phyloP scores from a whole-genome alignment of 306 rosid genomes.

The Glycine soja region DNA sequence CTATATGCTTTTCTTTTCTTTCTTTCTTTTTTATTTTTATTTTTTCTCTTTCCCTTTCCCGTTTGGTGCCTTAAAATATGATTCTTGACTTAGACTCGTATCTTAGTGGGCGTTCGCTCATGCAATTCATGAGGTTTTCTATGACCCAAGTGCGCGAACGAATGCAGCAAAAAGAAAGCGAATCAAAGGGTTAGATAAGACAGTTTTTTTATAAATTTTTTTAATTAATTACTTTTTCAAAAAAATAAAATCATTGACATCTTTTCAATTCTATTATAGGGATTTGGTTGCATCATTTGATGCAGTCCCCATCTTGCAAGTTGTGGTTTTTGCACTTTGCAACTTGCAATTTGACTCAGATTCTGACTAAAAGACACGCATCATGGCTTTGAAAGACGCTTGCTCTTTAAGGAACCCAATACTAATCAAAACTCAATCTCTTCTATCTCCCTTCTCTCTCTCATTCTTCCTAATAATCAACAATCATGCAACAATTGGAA shows the following conservation, averaged over 20 bases:
- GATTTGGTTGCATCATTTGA: constrained; percentile 51
- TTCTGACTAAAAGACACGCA: too few relatives aligned
- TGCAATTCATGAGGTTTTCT: constrained; percentile 54
- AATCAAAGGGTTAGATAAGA: constrained; percentile 41
- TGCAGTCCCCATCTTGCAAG: constrained; percentile 52
- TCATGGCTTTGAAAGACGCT: constrained; percentile 50
- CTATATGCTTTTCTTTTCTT: constrained; percentile 25
- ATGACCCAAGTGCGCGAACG: constrained; percentile 47
- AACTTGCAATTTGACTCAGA: constrained; percentile 46
- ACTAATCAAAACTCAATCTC: constrained; percentile 5
- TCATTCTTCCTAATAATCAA: neutral
- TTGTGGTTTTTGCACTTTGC: constrained; percentile 38
- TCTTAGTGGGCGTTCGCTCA: constrained; percentile 25
- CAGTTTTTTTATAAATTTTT: neutral
- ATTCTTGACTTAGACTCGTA: constrained; percentile 49
- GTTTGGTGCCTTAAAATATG: constrained; percentile 34
- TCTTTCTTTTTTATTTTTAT: too few relatives aligned
- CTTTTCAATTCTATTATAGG: neutral
- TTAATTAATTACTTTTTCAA: neutral
- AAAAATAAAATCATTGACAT: too few relatives aligned
- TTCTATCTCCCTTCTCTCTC: neutral
- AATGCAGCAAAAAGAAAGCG: constrained; percentile 47
- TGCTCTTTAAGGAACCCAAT: constrained; percentile 45
- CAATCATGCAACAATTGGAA: neutral
- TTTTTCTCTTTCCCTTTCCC: neutral